Evolutionary conservation across 139 green algal genomes (phyloP).

Genomic region (Micractinium sp.): DNA sequence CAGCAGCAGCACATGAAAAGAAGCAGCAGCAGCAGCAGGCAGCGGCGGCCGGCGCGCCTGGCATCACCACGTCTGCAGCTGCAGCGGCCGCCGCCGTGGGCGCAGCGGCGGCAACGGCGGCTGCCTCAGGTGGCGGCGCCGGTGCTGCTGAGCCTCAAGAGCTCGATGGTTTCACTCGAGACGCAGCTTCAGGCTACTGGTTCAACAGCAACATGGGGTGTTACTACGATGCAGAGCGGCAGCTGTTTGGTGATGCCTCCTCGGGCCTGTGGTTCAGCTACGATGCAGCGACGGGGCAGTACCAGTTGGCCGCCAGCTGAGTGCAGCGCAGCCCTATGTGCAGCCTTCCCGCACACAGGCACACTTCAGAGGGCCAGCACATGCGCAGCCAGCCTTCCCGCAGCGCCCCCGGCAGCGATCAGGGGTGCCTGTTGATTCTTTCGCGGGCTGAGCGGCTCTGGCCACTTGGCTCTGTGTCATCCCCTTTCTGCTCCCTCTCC

Average conservation of each 20-base stretch:
- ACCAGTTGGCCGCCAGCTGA: constrained; percentile 23
- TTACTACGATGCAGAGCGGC: constrained; percentile 51
- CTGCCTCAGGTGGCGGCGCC: background rate
- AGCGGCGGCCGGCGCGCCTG: background rate
- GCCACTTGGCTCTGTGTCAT: no score
- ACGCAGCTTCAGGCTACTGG: background rate
- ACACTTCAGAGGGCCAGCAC: no score
- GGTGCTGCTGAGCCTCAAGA: background rate
- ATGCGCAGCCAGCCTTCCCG: no score
- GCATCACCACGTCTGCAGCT: background rate
- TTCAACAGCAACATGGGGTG: constrained; percentile 32
- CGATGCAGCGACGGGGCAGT: constrained; percentile 13
- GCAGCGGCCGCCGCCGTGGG: background rate
- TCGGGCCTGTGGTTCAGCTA: constrained; percentile 56
- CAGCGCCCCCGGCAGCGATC: no score
- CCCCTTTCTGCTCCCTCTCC: no score
- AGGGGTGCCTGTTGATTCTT: no score
- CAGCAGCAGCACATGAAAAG: background rate
- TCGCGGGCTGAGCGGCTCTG: no score
- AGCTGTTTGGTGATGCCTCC: constrained; percentile 62
- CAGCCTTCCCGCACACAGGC: no score
- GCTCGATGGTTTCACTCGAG: constrained; percentile 40
- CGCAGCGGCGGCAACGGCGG: background rate
- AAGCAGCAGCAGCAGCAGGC: background rate
- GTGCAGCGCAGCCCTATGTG: no score